Evolutionary conservation across 2,329 filamentous ascomycete species (phyloP).

Genomic region (Lachnellula arida): DNA sequence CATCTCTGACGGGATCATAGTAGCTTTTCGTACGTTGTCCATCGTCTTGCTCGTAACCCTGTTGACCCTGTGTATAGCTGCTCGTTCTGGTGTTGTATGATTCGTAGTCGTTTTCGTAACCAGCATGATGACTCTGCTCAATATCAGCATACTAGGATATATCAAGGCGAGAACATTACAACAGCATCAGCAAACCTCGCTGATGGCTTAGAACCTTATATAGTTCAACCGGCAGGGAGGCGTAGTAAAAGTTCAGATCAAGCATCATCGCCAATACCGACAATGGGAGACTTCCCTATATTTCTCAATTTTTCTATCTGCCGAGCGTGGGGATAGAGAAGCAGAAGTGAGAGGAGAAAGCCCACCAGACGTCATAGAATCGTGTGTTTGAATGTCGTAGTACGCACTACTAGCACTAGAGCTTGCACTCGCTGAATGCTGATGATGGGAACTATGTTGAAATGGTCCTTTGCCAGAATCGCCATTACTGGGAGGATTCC

Average conservation of each 20-base stretch:
- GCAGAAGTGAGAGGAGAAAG: not conserved
- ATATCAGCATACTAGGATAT: not conserved
- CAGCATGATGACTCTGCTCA: not conserved
- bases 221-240: not conserved
- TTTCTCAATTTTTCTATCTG: not conserved
- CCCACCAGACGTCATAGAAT: slow-evolving; percentile 1
- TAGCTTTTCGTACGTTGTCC: not conserved
- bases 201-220: not conserved
- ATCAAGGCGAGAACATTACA: not conserved
- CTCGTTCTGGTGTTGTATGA: not conserved
- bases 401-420: not conserved
- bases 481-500: slow-evolving; percentile 13
- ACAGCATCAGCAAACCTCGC: not conserved
- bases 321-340: not conserved
- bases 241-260: no score
- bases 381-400: not conserved
- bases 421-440: not conserved
- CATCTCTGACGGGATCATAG: slow-evolving; percentile 8
- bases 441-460: not conserved
- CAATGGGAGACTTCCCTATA: not conserved
- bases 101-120: not conserved
- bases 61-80: not conserved
- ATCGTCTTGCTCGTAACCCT: not conserved
- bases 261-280: not conserved
- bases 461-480: not conserved